Base-by-base conservation (phyloP, 73 alveolate species). In the Paramecium caudatum region DNA sequence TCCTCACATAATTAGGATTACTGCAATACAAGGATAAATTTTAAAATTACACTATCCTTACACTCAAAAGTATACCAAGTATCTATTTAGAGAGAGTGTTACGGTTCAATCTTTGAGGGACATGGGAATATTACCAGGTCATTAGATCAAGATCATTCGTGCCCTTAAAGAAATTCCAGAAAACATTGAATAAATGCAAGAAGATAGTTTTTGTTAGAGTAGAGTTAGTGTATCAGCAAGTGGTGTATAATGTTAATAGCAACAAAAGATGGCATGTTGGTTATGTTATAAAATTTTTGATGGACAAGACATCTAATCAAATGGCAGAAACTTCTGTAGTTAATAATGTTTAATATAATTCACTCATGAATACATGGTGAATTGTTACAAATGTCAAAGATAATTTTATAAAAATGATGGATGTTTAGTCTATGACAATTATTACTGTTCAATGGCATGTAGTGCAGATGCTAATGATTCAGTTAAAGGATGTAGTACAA, bases 61-160 rank as follows among this genome's bases (percentile, higher is more conserved):
- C n/a, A n/a, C n/a, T n/a, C n/a, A n/a, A n/a, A n/a, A n/a, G n/a
- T n/a, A n/a, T n/a, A n/a, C n/a, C n/a, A n/a, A n/a, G n/a, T n/a
- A n/a, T n/a, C n/a, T 19, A 74, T 74, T 27, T 74, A 74, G 88
- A 74, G 88, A 74, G 43, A 74, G 21, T 74, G 45, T 74, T 30
- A 74, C 55, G n/a, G 88, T 74, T 15, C 55, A 74, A 74, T 74
- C 16, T 63, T 39, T 74, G 19, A 74, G 88, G 32, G 88, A 74
- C 16, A 74, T 74, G 88, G 88, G 88, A 30, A 43, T 74, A 74
- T 16, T 74, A 45, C 88, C 88, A 10, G 88, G 88, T 5, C 88
- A 74, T 74, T 45, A 74, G 32, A 74, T 74, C 6, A 74, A 74
- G 55, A 74, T 74, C 0, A 74, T 74, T 41, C 36, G 68, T 8